These are phyloP conservation scores for Syncephalis fuscata DNA, from an alignment of 371 early-diverging fungal species.

Conservation along the genomic window DNA sequence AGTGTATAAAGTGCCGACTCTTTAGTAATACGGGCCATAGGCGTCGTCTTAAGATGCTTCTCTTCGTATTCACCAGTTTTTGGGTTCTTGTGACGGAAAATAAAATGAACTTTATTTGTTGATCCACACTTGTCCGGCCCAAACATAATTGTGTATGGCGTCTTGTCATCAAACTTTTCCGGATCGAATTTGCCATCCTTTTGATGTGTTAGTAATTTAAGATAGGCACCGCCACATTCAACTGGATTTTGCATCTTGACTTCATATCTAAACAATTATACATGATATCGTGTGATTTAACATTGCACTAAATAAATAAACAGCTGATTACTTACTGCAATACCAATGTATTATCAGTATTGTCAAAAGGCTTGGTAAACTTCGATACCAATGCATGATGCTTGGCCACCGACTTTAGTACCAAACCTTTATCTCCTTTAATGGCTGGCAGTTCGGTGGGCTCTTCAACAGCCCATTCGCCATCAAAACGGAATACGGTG, in stretches of 20 bases:
- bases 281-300: no score
- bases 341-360: constrained; percentile 65
- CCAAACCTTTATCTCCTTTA: constrained; percentile 48
- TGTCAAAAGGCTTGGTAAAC: constrained; percentile 53
- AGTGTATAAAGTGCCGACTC: constrained; percentile 81
- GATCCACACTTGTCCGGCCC: constrained; percentile 91
- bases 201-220: constrained; percentile 51
- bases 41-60: constrained; percentile 27
- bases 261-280: constrained; percentile 23
- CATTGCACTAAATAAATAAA: no score
- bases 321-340: constrained; percentile 58
- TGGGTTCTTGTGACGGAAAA: constrained; percentile 83
- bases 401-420: constrained; percentile 58
- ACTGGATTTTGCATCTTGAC: constrained; percentile 89
- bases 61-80: constrained; percentile 64
- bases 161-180: constrained; percentile 24
- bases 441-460: constrained; percentile 28
- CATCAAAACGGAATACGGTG: constrained; percentile 35
- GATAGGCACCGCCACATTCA: constrained; percentile 95
- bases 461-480: constrained; percentile 59
- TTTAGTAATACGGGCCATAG: constrained; percentile 44
- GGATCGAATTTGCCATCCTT: constrained; percentile 22
- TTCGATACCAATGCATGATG: constrained; percentile 64
- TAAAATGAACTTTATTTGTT: constrained; percentile 92
- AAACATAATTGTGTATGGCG: constrained; percentile 71